A percentile compares a stretch with the other conserved stretches of the same genome.
Evolutionary conservation across 75 land plant genomes (phyloP).

Genomic region (Adiantum capillusveneris): DNA sequence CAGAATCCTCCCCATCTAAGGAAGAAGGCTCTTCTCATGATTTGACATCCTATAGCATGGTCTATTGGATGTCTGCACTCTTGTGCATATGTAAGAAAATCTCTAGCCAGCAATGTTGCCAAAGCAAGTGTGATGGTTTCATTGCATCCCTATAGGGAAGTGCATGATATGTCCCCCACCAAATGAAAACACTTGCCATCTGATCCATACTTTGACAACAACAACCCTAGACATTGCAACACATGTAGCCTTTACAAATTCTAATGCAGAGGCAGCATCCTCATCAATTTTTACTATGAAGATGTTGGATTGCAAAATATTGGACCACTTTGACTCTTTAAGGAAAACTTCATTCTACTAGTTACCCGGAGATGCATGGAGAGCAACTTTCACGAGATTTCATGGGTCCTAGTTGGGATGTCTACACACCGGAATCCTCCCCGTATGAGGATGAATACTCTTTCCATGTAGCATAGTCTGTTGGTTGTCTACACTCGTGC

Average conservation of each 20-base stretch:
- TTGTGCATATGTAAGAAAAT: conserved; percentile 42
- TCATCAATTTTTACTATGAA: conserved; percentile 31
- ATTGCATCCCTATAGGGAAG: conserved; percentile 43
- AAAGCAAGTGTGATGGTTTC: conserved; percentile 58
- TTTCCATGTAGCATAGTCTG: no score
- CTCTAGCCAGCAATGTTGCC: conserved; percentile 55
- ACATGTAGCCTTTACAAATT: conserved; percentile 32
- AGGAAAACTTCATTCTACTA: no score
- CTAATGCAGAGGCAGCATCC: conserved; percentile 44
- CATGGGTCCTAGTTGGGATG: no score
- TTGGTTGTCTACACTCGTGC: no score
- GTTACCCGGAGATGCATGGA: no score
- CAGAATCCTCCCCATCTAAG: conserved; percentile 11
- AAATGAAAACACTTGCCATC: conserved; percentile 10
- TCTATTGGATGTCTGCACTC: conserved; percentile 59
- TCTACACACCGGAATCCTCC: no score
- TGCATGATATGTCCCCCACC: conserved; percentile 71
- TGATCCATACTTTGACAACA: conserved; percentile 38
- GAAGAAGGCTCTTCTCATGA: conserved; percentile 7
- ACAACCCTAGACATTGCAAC: conserved; percentile 53
- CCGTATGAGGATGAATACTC: no score
- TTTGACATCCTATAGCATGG: not conserved
- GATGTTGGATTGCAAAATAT: no score
- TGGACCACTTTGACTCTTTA: no score
- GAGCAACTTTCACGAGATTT: no score